Conservation (phyloP, 2,329 filamentous ascomycete species). For the Thelonectria blattea region DNA sequence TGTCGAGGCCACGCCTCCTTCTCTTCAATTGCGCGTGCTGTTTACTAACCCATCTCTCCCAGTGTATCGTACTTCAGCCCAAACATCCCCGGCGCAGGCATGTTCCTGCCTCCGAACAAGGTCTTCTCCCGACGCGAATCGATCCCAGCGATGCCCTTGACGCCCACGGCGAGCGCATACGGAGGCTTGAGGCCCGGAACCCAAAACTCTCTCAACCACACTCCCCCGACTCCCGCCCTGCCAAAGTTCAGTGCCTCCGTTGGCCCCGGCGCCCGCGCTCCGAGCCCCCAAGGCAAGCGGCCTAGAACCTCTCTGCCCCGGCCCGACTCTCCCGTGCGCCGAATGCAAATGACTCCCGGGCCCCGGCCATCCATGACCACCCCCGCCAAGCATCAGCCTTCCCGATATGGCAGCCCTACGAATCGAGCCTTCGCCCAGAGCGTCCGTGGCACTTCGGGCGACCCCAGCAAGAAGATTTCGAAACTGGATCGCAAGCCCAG, state of each 20-base stretch:
- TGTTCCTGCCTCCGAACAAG: slow-evolving; percentile 89
- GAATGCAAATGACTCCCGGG: slow-evolving; percentile 66
- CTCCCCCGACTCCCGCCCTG: slow-evolving; percentile 68
- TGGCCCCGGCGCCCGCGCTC: slow-evolving; percentile 70
- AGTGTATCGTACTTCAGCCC: slow-evolving; percentile 83
- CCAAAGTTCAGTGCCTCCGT: slow-evolving; percentile 90
- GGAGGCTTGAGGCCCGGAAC: slow-evolving; percentile 58
- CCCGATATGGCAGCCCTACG: slow-evolving; percentile 51
- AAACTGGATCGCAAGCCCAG: slow-evolving; percentile 57
- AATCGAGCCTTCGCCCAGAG: slow-evolving; percentile 66
- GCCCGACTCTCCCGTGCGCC: slow-evolving; percentile 84
- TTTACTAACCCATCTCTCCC: slow-evolving; percentile 16
- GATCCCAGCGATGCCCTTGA: slow-evolving; percentile 64
- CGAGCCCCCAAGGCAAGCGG: slow-evolving; percentile 75
- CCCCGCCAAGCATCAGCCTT: slow-evolving; percentile 49
- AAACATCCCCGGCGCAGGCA: slow-evolving; percentile 78
- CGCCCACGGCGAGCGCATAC: slow-evolving; percentile 70
- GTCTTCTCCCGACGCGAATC: slow-evolving; percentile 73
- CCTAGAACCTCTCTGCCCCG: slow-evolving; percentile 80
- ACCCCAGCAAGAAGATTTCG: slow-evolving; percentile 63
- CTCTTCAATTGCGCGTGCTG: neutral
- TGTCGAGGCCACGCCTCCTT: neutral
- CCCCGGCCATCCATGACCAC: slow-evolving; percentile 61
- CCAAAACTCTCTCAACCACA: slow-evolving; percentile 65
- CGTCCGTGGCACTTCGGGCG: slow-evolving; percentile 64